A percentile compares a stretch with the other conserved stretches of the same genome.
phyloP scores from a whole-genome alignment of 2,329 filamentous ascomycete species.

The Pyricularia sp. region DNA sequence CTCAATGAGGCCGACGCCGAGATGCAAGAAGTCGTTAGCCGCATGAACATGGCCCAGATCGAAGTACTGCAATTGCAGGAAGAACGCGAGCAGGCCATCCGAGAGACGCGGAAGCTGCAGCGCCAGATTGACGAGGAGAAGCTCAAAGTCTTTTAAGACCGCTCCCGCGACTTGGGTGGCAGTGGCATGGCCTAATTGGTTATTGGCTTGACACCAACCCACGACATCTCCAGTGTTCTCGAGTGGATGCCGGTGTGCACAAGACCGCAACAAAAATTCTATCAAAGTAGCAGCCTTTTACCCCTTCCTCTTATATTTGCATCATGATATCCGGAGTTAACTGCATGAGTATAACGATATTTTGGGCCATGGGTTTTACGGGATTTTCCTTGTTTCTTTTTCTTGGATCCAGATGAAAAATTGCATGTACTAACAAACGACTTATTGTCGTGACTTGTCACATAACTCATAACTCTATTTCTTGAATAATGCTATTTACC shows the following conservation, averaged over 20 bases:
- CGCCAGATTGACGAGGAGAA: slow-evolving; percentile 52
- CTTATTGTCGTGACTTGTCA: background rate
- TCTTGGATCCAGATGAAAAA: slow-evolving; percentile 1
- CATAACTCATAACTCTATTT: slow-evolving; percentile 1
- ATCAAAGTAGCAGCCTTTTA: background rate
- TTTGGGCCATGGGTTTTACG: background rate
- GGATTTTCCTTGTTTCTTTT: background rate
- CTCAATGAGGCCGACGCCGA: slow-evolving; percentile 62
- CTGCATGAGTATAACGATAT: background rate
- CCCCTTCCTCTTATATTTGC: background rate
- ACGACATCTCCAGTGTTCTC: background rate
- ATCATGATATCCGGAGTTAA: background rate
- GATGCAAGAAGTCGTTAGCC: slow-evolving; percentile 71
- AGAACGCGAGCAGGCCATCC: slow-evolving; percentile 60
- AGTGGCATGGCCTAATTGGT: background rate
- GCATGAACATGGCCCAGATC: slow-evolving; percentile 74
- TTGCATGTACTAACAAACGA: background rate
- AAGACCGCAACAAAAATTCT: background rate
- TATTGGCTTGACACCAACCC: background rate
- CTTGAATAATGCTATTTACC: background rate
- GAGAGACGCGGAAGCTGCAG: slow-evolving; percentile 58
- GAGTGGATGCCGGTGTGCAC: background rate
- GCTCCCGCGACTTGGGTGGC: slow-evolving; percentile 20
- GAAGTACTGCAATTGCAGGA: slow-evolving; percentile 69
- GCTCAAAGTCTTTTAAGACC: slow-evolving; percentile 35